Base-by-base conservation (phyloP, 2,329 filamentous ascomycete genomes). In the Colletotrichum lupini region DNA sequence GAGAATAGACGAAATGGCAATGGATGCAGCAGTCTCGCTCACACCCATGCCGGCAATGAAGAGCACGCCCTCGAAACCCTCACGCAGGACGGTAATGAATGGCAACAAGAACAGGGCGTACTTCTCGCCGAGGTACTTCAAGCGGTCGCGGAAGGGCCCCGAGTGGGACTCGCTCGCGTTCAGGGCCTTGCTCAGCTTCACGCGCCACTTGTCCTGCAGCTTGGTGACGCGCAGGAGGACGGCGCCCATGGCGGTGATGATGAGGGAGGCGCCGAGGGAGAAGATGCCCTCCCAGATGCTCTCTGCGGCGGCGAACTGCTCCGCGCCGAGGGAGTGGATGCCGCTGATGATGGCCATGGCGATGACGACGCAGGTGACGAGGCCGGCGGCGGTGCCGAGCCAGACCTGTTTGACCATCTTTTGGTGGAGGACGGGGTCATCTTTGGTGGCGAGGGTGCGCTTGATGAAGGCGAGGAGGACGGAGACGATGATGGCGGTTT, bases 91-190 rank as follows among this genome's bases (percentile, higher is more conserved):
- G 0, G 94, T 96, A 78, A 96, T 88, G 81, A 95, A 94, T 0
- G 94, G 94, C 55, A 96, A 85, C 55, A 94, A 81, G 79, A 95
- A 95, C 89, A 95, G 92, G 73, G 91, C 90, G 78, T 95, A 94
- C 79, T 92, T 94, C 81, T 93, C 90, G 16, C 86, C 68, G 66
- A 76, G 70, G 46, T 75, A 74, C 53, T 64, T 67, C 35, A 73
- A 61, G 11, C 74, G 72, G 55, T 75, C 65, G 7, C 64, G 37
- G 46, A 72, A 65, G 19, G 68, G 68, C 2, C 62, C 72, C 7
- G 55, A 8, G 52, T 73, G 69, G 24, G 19, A 12, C 5, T 57
- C 60, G 32, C 14, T 67, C 32, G 72, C 58, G 60, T 62, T 68
- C 19, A 93, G 81, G 1, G 90, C 88, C 76, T 87, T 87, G 19